Base-by-base conservation (phyloP, 1,139 yeast species). In the Debaryomyces coudertii region DNA sequence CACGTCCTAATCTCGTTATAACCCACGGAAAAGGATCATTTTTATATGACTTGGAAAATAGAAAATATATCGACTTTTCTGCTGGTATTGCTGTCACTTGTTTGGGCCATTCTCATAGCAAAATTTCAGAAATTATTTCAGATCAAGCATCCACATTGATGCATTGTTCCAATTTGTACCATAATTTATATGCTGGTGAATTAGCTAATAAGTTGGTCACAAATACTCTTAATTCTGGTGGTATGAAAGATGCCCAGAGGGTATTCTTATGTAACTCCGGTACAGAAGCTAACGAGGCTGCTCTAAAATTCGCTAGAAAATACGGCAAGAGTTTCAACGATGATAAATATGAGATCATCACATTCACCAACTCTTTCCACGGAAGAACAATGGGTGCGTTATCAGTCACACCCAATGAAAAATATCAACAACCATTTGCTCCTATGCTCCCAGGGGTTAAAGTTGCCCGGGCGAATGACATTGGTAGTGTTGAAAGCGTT, bases 71-170 rank as follows among this genome's bases (percentile, higher is more conserved):
- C 45, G 99, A 93, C 63, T 92, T 93, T 67, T 85, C 92, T 2
- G 90, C 97, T 1, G 99, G 99, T 43, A 90, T 93, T 55, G 98
- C 99, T 1, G 99, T 93, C 12, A 92, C 97, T n/a, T 85, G 88
- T 1, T 73, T 93, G 52, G 99, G 99, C 2, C 99, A 93, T 65
- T 74, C 90, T 27, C 79, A 93, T 58, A 82, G 84, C 4, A 85
- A 82, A 51, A 77, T 93, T 34, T 78, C 95, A 4, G 71, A 85
- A 47, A 80, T 93, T 50, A 65, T 90, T 49, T 66, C 71, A 47
- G 85, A 86, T 40, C 99, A 93, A 67, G 81, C 93, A 1, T 65
- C 68, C 33, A 83, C 85, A 9, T 72, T 93, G 53, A 75, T 90
- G 47, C 99, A 93, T 62, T 80, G 90, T 51, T 88, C 96, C 4